Base-by-base conservation (phyloP, 768 basidiomycete species). In the Pholiota conissans region DNA sequence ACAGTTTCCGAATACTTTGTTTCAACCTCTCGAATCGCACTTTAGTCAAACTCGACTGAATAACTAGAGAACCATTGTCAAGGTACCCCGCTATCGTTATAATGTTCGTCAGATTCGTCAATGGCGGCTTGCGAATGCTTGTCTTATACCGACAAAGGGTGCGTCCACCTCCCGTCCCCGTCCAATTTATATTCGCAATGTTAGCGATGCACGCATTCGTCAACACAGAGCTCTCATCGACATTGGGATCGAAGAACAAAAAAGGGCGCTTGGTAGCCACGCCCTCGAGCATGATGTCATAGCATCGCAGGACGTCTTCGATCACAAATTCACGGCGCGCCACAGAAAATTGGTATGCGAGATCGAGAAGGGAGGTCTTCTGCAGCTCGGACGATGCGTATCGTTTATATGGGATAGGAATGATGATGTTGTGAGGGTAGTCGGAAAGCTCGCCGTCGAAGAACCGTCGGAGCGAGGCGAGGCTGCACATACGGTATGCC, bases 401-500 rank as follows among this genome's bases (percentile, higher is more conserved):
- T n/a, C 32, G 9, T 18, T 22, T 20, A 24, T 53, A 53, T 13
- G 35, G 52, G 18, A 53, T 29, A 3, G 52, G 39, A 24, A 53
- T 26, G n/a, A 53, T n/a, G 37, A 29, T 34, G 24, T 53, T 53
- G 39, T 53, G 52, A 3, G 52, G 52, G n/a, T 53, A 53, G 5
- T 20, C 10, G 14, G 39, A 24, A 13, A 53, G 13, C 13, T 39
- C 22, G 10, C 39, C 35, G 7, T 32, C 32, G 40, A 40, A 53
- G 14, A 53, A 53, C 5, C 52, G 35, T 20, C 52, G 52, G 18
- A 53, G 35, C 9, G 52, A 42, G 24, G 52, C 52, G 35, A 53
- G 26, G 39, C 52, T 53, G 52, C 37, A 27, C 39, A 53, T 26
- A n/a, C 39, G 24, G n/a, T 40, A 28, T 16, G 37, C 14, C 16